Evolutionary conservation across 2,329 filamentous ascomycete genomes (phyloP).

Genomic region (Penicillium sp.): DNA sequence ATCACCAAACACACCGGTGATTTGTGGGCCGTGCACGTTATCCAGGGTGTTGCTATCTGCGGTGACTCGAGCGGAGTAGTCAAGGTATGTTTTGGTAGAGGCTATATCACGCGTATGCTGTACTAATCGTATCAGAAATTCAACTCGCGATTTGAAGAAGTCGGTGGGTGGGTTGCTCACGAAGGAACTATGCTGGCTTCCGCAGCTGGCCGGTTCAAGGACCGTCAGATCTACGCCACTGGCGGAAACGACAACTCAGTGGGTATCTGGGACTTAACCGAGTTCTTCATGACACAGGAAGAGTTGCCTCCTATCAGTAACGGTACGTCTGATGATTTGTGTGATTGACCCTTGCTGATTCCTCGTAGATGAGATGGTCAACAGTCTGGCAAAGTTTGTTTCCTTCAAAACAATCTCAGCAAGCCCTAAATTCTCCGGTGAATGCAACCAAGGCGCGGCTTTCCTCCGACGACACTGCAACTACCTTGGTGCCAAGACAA

Average conservation of each 20-base stretch:
- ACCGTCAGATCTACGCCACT: slow-evolving; percentile 84
- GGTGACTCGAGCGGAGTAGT: slow-evolving; percentile 86
- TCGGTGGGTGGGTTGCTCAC: slow-evolving; percentile 79
- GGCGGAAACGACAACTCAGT: slow-evolving; percentile 91
- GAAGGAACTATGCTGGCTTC: slow-evolving; percentile 85
- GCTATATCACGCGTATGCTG: neutral
- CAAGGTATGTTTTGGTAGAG: slow-evolving; percentile 61
- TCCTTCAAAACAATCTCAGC: slow-evolving; percentile 91
- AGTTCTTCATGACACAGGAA: slow-evolving; percentile 52
- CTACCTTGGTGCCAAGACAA: slow-evolving; percentile 83
- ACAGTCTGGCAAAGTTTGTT: slow-evolving; percentile 80
- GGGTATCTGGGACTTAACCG: slow-evolving; percentile 79
- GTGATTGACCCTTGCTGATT: slow-evolving; percentile 10
- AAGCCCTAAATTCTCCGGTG: slow-evolving; percentile 79
- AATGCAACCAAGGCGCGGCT: slow-evolving; percentile 89
- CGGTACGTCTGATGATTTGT: slow-evolving; percentile 40
- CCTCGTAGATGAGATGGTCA: slow-evolving; percentile 60
- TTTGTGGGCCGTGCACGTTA: slow-evolving; percentile 82
- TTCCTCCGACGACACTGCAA: slow-evolving; percentile 90
- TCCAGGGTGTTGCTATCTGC: slow-evolving; percentile 82
- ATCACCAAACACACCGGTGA: slow-evolving; percentile 80
- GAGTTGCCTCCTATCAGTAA: slow-evolving; percentile 58
- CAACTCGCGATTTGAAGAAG: slow-evolving; percentile 80
- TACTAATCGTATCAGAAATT: slow-evolving; percentile 55
- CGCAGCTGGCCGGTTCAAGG: slow-evolving; percentile 68